A percentile compares a stretch with the other conserved stretches of the same genome.
Conservation (phyloP, 176 grass and related monocot species). For the Echinochloa phyllopogon region DNA sequence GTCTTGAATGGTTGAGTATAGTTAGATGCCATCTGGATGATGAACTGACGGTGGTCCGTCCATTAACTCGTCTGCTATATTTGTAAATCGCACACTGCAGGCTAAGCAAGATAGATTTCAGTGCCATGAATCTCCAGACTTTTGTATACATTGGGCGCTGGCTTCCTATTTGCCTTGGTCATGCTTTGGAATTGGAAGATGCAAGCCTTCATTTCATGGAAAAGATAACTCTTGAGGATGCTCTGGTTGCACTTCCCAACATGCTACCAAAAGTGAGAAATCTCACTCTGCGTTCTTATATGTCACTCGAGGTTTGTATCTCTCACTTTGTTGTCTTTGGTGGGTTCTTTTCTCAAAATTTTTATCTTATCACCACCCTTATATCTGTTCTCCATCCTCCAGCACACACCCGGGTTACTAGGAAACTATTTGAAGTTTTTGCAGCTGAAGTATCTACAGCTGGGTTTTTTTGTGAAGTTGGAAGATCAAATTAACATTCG, state of each 20-base stretch:
- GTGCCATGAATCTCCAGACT: conserved; percentile 1
- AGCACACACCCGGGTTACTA: not conserved
- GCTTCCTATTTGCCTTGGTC: not conserved
- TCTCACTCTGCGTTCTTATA: not conserved
- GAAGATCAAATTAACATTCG: not conserved
- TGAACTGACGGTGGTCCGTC: not conserved
- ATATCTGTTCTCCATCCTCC: not conserved
- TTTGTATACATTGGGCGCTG: not conserved
- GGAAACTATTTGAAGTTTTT: not conserved
- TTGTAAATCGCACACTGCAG: not conserved
- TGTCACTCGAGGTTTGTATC: not conserved
- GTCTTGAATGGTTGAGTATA: conserved; percentile 29
- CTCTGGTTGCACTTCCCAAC: not conserved
- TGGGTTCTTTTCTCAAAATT: not conserved
- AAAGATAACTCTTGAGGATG: not conserved
- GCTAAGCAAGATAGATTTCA: conserved; percentile 12
- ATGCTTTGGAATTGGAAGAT: not conserved
- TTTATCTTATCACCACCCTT: not conserved
- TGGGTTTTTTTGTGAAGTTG: not conserved
- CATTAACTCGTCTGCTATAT: not conserved
- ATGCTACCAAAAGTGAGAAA: not conserved
- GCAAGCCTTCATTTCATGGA: not conserved
- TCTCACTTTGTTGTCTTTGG: not conserved
- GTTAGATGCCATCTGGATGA: conserved; percentile 10
- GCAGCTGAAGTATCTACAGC: not conserved